A percentile compares a stretch with the other conserved stretches of the same genome.
Evolutionary conservation across 306 rosid species (phyloP).

Genomic region (Canavalia gladiata): DNA sequence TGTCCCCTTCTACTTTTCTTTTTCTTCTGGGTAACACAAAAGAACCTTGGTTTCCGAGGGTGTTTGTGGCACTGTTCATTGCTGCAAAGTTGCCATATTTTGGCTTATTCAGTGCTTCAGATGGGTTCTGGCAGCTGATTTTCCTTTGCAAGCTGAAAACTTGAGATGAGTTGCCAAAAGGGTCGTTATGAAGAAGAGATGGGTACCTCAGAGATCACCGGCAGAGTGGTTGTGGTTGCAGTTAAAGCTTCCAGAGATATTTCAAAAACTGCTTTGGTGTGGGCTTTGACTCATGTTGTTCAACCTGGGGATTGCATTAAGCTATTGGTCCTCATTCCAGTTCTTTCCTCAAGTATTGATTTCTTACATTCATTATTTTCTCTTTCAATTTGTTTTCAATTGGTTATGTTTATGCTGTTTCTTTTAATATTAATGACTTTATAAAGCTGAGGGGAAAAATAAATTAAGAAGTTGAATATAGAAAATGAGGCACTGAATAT

Average conservation of each 20-base stretch:
- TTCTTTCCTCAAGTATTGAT: slow-evolving; percentile 69
- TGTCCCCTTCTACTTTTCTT: slow-evolving; percentile 51
- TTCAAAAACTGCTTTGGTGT: slow-evolving; percentile 76
- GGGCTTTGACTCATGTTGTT: slow-evolving; percentile 99
- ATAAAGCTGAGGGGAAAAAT: background rate
- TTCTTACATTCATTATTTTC: slow-evolving; percentile 41
- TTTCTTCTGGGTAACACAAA: slow-evolving; percentile 44
- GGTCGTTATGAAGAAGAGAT: slow-evolving; percentile 50
- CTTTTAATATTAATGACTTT: slow-evolving; percentile 23
- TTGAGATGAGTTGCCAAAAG: slow-evolving; percentile 69
- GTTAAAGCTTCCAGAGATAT: slow-evolving; percentile 85
- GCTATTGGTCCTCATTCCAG: slow-evolving; percentile 80
- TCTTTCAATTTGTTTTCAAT: slow-evolving; percentile 31
- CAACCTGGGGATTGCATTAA: slow-evolving; percentile 94
- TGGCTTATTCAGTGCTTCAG: slow-evolving; percentile 45
- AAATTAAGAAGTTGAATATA: slow-evolving; percentile 17
- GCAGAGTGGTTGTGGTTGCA: slow-evolving; percentile 92
- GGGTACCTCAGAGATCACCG: slow-evolving; percentile 59
- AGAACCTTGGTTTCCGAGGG: slow-evolving; percentile 56
- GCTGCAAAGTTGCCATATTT: slow-evolving; percentile 56
- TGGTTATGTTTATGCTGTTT: background rate
- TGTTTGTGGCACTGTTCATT: slow-evolving; percentile 48
- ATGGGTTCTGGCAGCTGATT: slow-evolving; percentile 52
- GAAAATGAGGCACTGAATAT: slow-evolving; percentile 14
- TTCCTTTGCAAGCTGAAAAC: slow-evolving; percentile 43